A percentile compares a stretch with the other conserved stretches of the same genome.
Evolutionary conservation across 2,329 filamentous ascomycete species (phyloP).

Genomic region (Clathrospora elynae): DNA sequence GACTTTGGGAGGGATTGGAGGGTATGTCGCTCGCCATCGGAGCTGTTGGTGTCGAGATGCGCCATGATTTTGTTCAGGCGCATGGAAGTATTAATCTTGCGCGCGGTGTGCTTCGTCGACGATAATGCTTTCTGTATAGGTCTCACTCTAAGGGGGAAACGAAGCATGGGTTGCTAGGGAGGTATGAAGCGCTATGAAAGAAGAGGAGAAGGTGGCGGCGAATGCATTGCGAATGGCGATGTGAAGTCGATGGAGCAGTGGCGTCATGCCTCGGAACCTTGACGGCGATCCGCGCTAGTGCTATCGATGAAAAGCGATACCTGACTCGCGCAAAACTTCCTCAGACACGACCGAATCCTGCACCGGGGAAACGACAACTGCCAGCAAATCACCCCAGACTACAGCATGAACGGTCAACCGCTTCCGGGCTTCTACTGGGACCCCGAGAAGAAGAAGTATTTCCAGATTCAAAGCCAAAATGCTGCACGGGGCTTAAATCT

Average conservation of each 20-base stretch:
- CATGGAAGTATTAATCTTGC: conserved; percentile 23
- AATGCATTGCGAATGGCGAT: conserved; percentile 26
- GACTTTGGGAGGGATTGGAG: conserved; percentile 64
- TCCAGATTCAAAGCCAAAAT: conserved; percentile 51
- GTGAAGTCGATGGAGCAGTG: conserved; percentile 23
- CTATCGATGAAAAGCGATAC: conserved; percentile 26
- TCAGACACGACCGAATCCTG: too few species aligned
- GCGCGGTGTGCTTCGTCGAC: conserved; percentile 7
- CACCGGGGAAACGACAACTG: too few species aligned
- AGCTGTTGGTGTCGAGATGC: conserved; percentile 43
- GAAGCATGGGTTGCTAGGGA: conserved; percentile 23
- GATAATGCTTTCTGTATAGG: conserved; percentile 6
- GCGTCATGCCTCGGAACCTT: conserved; percentile 33
- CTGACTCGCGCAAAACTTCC: conserved; percentile 33
- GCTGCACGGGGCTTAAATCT: conserved; percentile 36
- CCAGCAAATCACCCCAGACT: too few species aligned
- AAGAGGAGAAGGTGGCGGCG: conserved; percentile 16
- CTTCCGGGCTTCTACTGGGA: conserved; percentile 59
- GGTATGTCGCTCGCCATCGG: conserved; percentile 33
- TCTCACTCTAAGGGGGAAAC: conserved; percentile 16
- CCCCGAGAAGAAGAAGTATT: conserved; percentile 56
- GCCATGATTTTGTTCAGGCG: conserved; percentile 54
- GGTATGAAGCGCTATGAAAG: not conserved
- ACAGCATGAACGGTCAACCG: conserved; percentile 47
- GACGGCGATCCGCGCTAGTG: conserved; percentile 7